These are phyloP conservation scores for Fraxinus dipetala DNA, from an alignment of 305 asterid genomes.

Conservation along the genomic window DNA sequence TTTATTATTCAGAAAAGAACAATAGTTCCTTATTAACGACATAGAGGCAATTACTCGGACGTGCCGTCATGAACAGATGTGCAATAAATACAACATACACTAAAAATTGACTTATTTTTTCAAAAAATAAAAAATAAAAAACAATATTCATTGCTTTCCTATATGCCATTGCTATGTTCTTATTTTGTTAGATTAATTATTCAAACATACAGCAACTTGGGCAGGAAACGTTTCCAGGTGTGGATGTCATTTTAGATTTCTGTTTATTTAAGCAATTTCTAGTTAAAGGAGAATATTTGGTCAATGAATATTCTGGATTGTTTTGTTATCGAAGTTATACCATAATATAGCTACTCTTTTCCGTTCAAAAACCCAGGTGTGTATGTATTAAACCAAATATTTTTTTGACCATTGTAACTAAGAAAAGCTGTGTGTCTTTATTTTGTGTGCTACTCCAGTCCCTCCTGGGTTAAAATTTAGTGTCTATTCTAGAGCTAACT, in stretches of 20 bases:
- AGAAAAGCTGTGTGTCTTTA: background rate
- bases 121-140: background rate
- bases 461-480: background rate
- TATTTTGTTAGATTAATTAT: background rate
- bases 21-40: background rate
- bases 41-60: background rate
- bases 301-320: background rate
- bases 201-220: background rate
- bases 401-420: background rate
- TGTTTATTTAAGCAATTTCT: background rate
- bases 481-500: background rate
- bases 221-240: background rate
- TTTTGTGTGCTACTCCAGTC: background rate
- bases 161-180: background rate
- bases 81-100: background rate
- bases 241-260: background rate
- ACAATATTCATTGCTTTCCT: background rate
- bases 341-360: background rate
- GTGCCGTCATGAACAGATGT: background rate
- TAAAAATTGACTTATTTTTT: background rate
- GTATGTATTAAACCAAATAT: background rate
- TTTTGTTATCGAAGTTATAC: background rate
- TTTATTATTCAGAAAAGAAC: background rate
- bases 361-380: background rate
- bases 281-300: background rate